Base-by-base conservation (phyloP, 495 filamentous ascomycete genomes). In the Penicillium samsonianum region DNA sequence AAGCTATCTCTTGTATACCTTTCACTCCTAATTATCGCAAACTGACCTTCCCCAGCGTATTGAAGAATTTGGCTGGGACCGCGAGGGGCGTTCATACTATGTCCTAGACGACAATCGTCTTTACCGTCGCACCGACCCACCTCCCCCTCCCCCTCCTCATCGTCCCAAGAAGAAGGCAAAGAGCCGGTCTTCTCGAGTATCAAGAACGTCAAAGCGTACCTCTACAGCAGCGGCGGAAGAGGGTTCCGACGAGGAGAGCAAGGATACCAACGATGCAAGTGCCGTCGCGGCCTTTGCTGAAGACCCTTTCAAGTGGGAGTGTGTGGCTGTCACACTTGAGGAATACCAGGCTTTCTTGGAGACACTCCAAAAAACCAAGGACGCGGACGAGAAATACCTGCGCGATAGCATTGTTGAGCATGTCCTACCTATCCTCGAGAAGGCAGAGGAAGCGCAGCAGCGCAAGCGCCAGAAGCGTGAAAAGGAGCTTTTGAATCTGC, bases 51-150 rank as follows among this genome's bases (percentile, higher is more conserved):
- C 50, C 30, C n/a, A 96, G 93, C 88, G 94, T 64, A 90, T 98
- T 55, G 92, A 98, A 62, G 89, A 92, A 20, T 83, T 90, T 57
- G 94, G 94, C 10, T 96, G 87, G 80, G 94, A 98, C 72, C 77
- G 80, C 19, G 76, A 96, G 43, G 91, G 91, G 59, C 88, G 90
- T 22, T 85, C 81, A 19, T 96, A 96, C 70, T 94, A 90, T 63
- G 87, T 96, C 12, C 82, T 98, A 7, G 93, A 98, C 59, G 94
- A 98, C 75, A 94, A 96, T 60, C 84, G 93, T 46, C 78, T 98
- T 26, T 98, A 98, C 72, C 88, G 91, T 51, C 84, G 85, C 53
- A 90, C 89, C 43, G 89, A 92, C 38, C 83, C 81, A 52, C 77
- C 81, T 3, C 77, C 83, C 4, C 82, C 86, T 16, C 78, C 82